Base-by-base conservation (phyloP, 306 rosid genomes). In the Quercus aquifolioides region DNA sequence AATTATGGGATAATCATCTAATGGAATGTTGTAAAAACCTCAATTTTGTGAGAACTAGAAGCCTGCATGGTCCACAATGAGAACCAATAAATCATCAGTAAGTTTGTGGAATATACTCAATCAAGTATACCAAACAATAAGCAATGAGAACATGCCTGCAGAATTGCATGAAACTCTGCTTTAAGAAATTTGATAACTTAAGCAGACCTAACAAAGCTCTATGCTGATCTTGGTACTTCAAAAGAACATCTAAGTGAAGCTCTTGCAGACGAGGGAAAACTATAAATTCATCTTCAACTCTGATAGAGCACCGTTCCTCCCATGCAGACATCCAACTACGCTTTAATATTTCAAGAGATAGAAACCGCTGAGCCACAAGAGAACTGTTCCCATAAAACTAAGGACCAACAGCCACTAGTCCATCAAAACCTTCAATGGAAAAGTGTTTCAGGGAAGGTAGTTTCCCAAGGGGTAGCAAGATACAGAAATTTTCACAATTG, bases 401-500 rank as follows among this genome's bases (percentile, higher is more conserved):
- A 17, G 69, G 19, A 55, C 81, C 81, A 1, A 77, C 51, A 20
- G 5, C 19, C 58, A 14, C 69, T 3, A 78, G 19, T 14, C 8
- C 43, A 35, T 55, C 58, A 38, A 35, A 69, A 9, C 69, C 43
- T 2, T 38, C 19, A 69, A 78, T 33, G 12, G 5, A 12, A 30
- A 78, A 21, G 9, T 6, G 11, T 18, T 69, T 55, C 28, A 69
- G 51, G 23, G 75, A 68, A 17, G 69, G 41, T 67, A 77, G 8
- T 7, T 77, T 55, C 43, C 80, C 80, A 54, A 78, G 51, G 43
- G 75, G 49, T 20, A 75, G 81, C 58, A 78, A 55, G 6, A 26
- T 4, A 17, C 18, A 2, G 3, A 67, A 74, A 56, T 69, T 2
- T 23, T 41, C 49, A 25, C 81, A 78, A 7, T 23, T 6, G 0